phyloP scores from a whole-genome alignment of 2,329 filamentous ascomycete genomes.

The Penicillium sp. region DNA sequence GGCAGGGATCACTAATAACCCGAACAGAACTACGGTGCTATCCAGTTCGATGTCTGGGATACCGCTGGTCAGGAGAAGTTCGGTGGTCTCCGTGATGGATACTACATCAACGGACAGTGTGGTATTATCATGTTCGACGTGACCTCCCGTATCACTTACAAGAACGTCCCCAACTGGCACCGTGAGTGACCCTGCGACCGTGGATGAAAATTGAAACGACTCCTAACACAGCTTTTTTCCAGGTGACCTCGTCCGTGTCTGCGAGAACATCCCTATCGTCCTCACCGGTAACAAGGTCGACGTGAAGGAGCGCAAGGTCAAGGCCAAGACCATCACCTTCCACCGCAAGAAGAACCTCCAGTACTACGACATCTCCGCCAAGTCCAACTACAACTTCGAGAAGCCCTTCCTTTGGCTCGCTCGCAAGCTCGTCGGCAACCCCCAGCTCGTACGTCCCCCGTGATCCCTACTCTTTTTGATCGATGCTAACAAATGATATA shows the following conservation, averaged over 20 bases:
- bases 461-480: constrained; percentile 16
- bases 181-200: constrained; percentile 64
- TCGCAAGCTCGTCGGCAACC: constrained; percentile 96
- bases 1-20: constrained; percentile 29
- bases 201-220: constrained; percentile 5
- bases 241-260: constrained; percentile 98
- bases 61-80: constrained; percentile 99
- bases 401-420: constrained; percentile 99
- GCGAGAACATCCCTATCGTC: constrained; percentile 98
- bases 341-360: constrained; percentile 99
- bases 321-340: constrained; percentile 99
- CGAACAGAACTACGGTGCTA: constrained; percentile 80
- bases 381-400: constrained; percentile 99
- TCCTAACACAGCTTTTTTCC: constrained; percentile 1
- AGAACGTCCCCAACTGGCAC: constrained; percentile 99
- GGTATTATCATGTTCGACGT: constrained; percentile 99
- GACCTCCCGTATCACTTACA: constrained; percentile 99
- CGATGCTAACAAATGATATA: constrained; percentile 43
- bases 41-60: constrained; percentile 99
- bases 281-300: constrained; percentile 99
- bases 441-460: constrained; percentile 67
- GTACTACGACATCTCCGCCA: constrained; percentile 99
- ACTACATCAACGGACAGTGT: constrained; percentile 99
- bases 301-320: constrained; percentile 99
- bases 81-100: constrained; percentile 96